Percentiles rank a stretch among this genome's conserved stretches.
phyloP scores from a whole-genome alignment of 768 basidiomycete genomes.

The Chalciporus sphaerocephalus region DNA sequence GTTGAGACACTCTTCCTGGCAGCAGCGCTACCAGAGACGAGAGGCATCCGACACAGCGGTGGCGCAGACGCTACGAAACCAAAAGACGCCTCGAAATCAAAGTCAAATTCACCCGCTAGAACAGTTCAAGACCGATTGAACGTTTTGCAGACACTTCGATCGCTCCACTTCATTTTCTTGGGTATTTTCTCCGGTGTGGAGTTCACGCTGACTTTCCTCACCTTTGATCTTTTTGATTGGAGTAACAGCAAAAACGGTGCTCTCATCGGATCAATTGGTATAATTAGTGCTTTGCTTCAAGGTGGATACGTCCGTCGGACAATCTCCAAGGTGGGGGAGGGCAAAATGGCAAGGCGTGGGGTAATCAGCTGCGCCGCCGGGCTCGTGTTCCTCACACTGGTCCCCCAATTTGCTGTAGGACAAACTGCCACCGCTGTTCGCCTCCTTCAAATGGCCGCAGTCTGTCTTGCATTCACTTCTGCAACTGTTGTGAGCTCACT shows the following conservation, averaged over 20 bases:
- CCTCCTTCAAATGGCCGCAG: constrained; percentile 64
- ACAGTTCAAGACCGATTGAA: constrained; percentile 47
- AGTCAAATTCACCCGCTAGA: constrained; percentile 13
- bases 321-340: constrained; percentile 71
- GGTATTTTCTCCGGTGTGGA: constrained; percentile 92
- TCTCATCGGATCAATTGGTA: constrained; percentile 82
- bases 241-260: constrained; percentile 83
- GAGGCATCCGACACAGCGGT: constrained; percentile 37
- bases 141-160: constrained; percentile 55
- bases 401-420: constrained; percentile 54
- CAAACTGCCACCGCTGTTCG: constrained; percentile 44
- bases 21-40: constrained; percentile 81
- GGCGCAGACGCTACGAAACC: constrained; percentile 17
- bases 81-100: constrained; percentile 15
- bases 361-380: constrained; percentile 67
- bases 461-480: constrained; percentile 88
- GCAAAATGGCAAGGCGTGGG: constrained; percentile 79
- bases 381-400: constrained; percentile 64
- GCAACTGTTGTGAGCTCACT: constrained; percentile 94
- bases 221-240: constrained; percentile 87
- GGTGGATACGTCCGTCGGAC: constrained; percentile 91
- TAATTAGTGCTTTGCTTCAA: constrained; percentile 85
- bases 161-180: constrained; percentile 81
- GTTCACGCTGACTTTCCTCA: constrained; percentile 94
- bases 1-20: constrained; percentile 78